These are phyloP conservation scores for Saccharomycopsis sp. DNA, from an alignment of 805 yeast species.

Conservation along the genomic window DNA sequence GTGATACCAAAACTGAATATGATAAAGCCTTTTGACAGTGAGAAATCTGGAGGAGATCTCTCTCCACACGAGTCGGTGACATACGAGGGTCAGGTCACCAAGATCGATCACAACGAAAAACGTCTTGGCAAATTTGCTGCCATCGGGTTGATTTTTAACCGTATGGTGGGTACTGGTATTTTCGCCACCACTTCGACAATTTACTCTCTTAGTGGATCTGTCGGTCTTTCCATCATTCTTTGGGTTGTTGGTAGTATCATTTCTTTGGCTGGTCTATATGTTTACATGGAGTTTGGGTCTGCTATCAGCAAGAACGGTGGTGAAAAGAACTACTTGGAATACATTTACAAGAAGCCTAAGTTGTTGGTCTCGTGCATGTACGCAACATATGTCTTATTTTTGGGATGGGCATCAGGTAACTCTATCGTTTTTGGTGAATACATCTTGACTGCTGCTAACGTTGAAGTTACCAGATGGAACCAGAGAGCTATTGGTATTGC, in stretches of 20 bases:
- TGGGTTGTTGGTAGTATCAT: slow-evolving; percentile 73
- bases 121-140: slow-evolving; percentile 50
- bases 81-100: slow-evolving; percentile 21
- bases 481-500: slow-evolving; percentile 73
- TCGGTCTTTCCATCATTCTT: slow-evolving; percentile 62
- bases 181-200: slow-evolving; percentile 64
- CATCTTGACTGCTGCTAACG: slow-evolving; percentile 66
- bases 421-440: slow-evolving; percentile 77
- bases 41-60: background rate
- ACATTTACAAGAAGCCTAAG: slow-evolving; percentile 58
- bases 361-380: slow-evolving; percentile 60
- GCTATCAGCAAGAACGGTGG: slow-evolving; percentile 80
- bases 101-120: slow-evolving; percentile 35
- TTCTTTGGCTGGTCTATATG: slow-evolving; percentile 56
- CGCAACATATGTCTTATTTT: slow-evolving; percentile 63
- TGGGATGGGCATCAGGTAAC: slow-evolving; percentile 86
- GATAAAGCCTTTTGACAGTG: background rate
- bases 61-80: background rate
- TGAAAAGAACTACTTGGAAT: slow-evolving; percentile 75
- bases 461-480: slow-evolving; percentile 64
- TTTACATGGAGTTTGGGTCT: slow-evolving; percentile 76
- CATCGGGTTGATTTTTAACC: slow-evolving; percentile 56
- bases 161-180: slow-evolving; percentile 73
- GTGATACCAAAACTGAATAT: background rate
- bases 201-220: slow-evolving; percentile 50